Base-by-base conservation (phyloP, 768 basidiomycete genomes). In the Boletellus emodensis region DNA sequence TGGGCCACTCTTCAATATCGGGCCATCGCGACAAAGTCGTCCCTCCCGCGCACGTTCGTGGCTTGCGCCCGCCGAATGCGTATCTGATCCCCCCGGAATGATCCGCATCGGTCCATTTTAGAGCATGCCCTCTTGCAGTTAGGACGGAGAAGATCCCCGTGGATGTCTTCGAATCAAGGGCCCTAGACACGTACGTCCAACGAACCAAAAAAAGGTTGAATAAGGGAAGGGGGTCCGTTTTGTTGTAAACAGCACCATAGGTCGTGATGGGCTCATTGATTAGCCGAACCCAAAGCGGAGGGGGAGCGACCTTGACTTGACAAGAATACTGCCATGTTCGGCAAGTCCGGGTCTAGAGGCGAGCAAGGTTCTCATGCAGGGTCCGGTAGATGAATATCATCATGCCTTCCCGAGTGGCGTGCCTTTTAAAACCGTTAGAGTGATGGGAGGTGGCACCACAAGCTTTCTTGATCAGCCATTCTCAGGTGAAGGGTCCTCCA, bases 11-110 rank as follows among this genome's bases (percentile, higher is more conserved):
- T 40, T 39, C 24, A 50, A 32, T 36, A 37, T 48, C 28, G 39
- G 44, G 44, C 30, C 39, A 60, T 56, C 52, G 20, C 48, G 30
- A 20, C 48, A 50, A 49, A 44, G 57, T 47, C 24, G 14, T 38
- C 41, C 28, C 51, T 57, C 20, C 20, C 20, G 20, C 20, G 20
- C 56, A 55, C 46, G 35, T 39, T 56, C 54, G 33, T 54, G 57
- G 35, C 36, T 56, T 57, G 33, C 57, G 57, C 63, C 47, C 9
- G 37, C 22, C 17, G 38, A 20, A 52, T 36, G 43, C 5, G 24
- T n/a, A 40, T 52, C 30, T 54, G 56, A 56, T 50, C 26, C 54
- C 28, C 22, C 54, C 63, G 63, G 63, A 41, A 58, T 63, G 63
- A 66, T 64, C 63, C 63, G 61, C 49, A 44, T 9, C 39, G 39